Conservation (phyloP, 2,329 filamentous ascomycete species). For the Cytospora piceicola region DNA sequence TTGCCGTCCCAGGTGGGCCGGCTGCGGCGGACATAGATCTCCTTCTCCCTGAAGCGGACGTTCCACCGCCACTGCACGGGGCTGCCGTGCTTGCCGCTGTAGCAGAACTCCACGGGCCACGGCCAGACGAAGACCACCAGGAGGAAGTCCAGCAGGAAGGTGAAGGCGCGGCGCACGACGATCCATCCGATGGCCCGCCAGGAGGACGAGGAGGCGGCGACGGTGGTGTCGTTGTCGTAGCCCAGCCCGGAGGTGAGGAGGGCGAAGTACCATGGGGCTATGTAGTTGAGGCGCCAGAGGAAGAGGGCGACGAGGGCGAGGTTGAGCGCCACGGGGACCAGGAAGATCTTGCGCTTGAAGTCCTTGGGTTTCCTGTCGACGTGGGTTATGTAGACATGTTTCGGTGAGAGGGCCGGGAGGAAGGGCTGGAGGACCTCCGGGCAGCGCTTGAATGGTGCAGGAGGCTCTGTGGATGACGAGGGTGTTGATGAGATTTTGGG, state of each 20-base stretch:
- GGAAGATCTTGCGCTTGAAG: constrained; percentile 83
- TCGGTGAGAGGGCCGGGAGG: constrained; percentile 65
- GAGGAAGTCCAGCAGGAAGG: constrained; percentile 75
- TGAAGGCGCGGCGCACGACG: constrained; percentile 62
- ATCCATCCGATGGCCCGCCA: constrained; percentile 61
- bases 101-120: constrained; percentile 75
- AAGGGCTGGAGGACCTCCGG: constrained; percentile 68
- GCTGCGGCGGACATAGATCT: constrained; percentile 81
- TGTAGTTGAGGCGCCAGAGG: constrained; percentile 68
- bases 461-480: constrained; percentile 42
- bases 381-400: constrained; percentile 82
- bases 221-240: constrained; percentile 66
- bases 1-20: constrained; percentile 68
- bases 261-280: constrained; percentile 72
- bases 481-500: constrained; percentile 38
- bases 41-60: constrained; percentile 76
- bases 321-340: constrained; percentile 79
- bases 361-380: constrained; percentile 71
- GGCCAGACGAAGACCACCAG: constrained; percentile 70
- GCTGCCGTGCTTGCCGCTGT: constrained; percentile 59
- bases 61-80: constrained; percentile 74
- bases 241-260: constrained; percentile 69
- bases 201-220: constrained; percentile 60
- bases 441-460: constrained; percentile 70
- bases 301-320: constrained; percentile 66